Evolutionary conservation across 331 rosid species (phyloP), one percentile per base, ranked within the genome.

Genomic region (Quercus lobata): DNA sequence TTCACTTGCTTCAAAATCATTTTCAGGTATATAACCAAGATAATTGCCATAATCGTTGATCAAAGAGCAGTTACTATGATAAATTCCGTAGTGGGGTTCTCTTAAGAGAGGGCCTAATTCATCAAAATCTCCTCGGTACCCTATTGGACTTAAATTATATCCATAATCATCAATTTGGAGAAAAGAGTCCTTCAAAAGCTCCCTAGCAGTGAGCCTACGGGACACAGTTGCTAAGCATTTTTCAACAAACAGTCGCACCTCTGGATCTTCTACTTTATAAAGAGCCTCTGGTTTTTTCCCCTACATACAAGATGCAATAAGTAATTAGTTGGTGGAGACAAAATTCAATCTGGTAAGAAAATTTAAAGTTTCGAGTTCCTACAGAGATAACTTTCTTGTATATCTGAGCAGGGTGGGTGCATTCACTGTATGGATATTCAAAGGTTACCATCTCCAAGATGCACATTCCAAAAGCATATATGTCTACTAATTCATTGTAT

Each of bases 401-500:
- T 61, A 96, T 96, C 83, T 96, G 94, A 80, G 97, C 99, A 58
- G 98, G 93, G 84, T 93, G 93, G 61, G 68, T 85, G 89, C 99
- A 96, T 92, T 93, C 99, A 70, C 97, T 93, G 56, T 93, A 96
- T 57, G 98, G 99, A 86, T 96, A 96, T 78, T 96, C 97, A 78
- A 85, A 89, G 74, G 99, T 93, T 61, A 96, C 97, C 98, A 96
- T 96, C 90, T 96, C 99, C 84, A 96, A 84, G 58, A 96, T 85
- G 81, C 99, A 93, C 99, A 96, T 96, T 75, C 99, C 99, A 83
- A 96, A 92, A 56, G 99, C 83, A 84, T 96, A 96, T 52, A 93
- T 93, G 78, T 96, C 99, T 22, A 96, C 95, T 53, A 96, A 88
- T 77, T 96, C 97, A 78, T 96, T 92, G 80, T 96, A 96, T 80